Evolutionary conservation across 192 early-diverging fungal species (phyloP), one percentile per base, ranked within the genome.

Genomic region (Podila epicladia): DNA sequence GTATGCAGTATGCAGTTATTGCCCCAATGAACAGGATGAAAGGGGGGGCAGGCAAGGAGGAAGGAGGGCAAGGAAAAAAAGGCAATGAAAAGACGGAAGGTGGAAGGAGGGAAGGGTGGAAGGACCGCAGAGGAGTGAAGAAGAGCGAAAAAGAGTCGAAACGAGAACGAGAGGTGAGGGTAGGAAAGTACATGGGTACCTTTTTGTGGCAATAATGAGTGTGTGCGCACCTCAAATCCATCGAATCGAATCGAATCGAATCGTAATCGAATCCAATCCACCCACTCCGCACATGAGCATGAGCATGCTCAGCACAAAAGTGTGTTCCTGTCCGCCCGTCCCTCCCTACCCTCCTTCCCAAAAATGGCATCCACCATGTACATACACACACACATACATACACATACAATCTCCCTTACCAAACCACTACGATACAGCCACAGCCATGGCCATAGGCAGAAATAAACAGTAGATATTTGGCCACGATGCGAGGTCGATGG

Each of bases 21-120:
- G 41, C 41, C 0, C 12, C 41, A 41, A 41, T 11, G 41, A 41
- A 41, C 12, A 41, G 41, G 13, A 13, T 41, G 41, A 33, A 60
- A 26, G 59, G 31, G 26, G 31, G 62, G 35, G n/a, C 19, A 33
- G 53, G 59, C 33, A 12, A 67, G 32, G 35, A 37, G 45, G 59
- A 62, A 48, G 50, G 22, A 63, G 61, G 31, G 50, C 31, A 29
- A 62, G 41, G 31, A 50, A 19, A 62, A 48, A 19, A 62, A 48
- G 24, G 35, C 31, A 12, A 20, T 29, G 19, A 26, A 20, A 4
- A n/a, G 48, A 29, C 9, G 69, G 48, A 19, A 51, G n/a, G 58
- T 38, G 15, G 48, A 51, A 55, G 17, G 55, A 28, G 29, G 15
- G 48, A 51, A 55, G 17, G 55, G 20, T 32, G 28, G 13, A 62